A percentile compares a stretch with the other conserved stretches of the same genome.
Conservation (phyloP, 2,329 filamentous ascomycete species). For the Grosmannia serpens region DNA sequence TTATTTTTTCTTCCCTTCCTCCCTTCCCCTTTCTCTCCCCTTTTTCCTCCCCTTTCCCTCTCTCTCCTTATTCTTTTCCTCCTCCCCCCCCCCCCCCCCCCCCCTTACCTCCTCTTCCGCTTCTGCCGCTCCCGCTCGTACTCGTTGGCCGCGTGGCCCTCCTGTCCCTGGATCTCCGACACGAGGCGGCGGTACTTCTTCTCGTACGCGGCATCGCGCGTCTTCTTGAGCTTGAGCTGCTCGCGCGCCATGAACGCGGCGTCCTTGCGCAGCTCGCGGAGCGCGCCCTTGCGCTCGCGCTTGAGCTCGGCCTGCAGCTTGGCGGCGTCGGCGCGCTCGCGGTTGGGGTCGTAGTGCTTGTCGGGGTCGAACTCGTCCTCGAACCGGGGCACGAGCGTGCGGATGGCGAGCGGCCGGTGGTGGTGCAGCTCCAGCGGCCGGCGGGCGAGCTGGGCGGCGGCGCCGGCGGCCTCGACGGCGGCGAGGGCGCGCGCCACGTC, state of each 20-base stretch:
- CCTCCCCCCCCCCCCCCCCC: background rate
- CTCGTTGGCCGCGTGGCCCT: slow-evolving; percentile 72
- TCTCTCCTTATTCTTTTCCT: too few relatives aligned
- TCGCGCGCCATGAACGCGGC: slow-evolving; percentile 87
- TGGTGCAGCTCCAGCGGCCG: slow-evolving; percentile 79
- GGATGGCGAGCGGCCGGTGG: slow-evolving; percentile 80
- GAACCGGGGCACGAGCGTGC: slow-evolving; percentile 82
- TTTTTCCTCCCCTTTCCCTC: background rate
- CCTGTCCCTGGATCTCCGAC: slow-evolving; percentile 90
- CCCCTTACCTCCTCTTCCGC: slow-evolving; percentile 37
- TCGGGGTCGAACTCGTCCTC: slow-evolving; percentile 89
- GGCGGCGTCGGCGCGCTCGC: slow-evolving; percentile 72
- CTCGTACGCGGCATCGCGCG: slow-evolving; percentile 86
- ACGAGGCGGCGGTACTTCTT: slow-evolving; percentile 88
- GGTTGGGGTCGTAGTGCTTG: slow-evolving; percentile 95
- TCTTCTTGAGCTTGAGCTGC: slow-evolving; percentile 84
- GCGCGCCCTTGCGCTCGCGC: slow-evolving; percentile 85
- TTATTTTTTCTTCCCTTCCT: background rate
- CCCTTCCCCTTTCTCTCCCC: background rate
- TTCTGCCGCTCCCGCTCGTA: slow-evolving; percentile 79
- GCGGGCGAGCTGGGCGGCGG: slow-evolving; percentile 52
- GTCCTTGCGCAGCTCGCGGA: slow-evolving; percentile 91
- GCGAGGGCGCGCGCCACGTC: slow-evolving; percentile 26
- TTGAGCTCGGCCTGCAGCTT: slow-evolving; percentile 87
- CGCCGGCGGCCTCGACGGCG: slow-evolving; percentile 34